phyloP scores from a whole-genome alignment of 2,329 filamentous ascomycete species.

The Paracorniculantispora psalliotae region DNA sequence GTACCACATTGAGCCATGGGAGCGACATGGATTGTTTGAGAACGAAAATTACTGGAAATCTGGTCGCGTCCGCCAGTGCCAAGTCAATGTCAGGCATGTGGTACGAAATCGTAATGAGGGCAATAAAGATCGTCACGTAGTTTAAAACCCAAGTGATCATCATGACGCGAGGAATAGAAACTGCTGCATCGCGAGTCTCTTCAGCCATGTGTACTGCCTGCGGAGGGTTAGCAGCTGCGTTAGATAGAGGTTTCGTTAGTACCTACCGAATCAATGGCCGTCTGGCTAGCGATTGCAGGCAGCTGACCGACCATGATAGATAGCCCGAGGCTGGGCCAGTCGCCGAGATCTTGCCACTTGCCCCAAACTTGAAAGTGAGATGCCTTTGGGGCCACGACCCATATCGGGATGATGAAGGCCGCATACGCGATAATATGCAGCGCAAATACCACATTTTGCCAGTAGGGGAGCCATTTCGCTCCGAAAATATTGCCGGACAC shows the following conservation, averaged over 20 bases:
- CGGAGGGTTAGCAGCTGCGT: neutral
- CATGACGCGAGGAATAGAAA: slow-evolving; percentile 6
- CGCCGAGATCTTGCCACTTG: neutral
- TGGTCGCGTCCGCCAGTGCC: slow-evolving; percentile 9
- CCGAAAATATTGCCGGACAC: neutral
- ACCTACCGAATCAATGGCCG: slow-evolving; percentile 1
- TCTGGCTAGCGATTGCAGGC: neutral
- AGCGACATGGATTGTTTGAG: slow-evolving; percentile 13
- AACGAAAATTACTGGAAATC: slow-evolving; percentile 13
- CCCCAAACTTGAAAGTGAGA: neutral
- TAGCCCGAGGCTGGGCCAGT: neutral
- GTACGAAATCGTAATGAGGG: slow-evolving; percentile 8
- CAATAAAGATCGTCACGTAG: slow-evolving; percentile 4
- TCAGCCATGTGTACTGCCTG: slow-evolving; percentile 8
- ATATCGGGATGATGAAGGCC: slow-evolving; percentile 5
- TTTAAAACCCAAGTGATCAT: slow-evolving; percentile 8
- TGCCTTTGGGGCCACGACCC: slow-evolving; percentile 2
- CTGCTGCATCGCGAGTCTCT: slow-evolving; percentile 1
- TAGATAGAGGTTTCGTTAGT: neutral
- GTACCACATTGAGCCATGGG: slow-evolving; percentile 10
- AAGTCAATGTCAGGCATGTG: slow-evolving; percentile 14
- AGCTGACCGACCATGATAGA: slow-evolving; percentile 5
- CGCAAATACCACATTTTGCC: slow-evolving; percentile 5
- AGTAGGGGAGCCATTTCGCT: slow-evolving; percentile 1
- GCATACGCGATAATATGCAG: slow-evolving; percentile 6